phyloP scores from a whole-genome alignment of 495 filamentous ascomycete species.

The Cetradonia linearis region DNA sequence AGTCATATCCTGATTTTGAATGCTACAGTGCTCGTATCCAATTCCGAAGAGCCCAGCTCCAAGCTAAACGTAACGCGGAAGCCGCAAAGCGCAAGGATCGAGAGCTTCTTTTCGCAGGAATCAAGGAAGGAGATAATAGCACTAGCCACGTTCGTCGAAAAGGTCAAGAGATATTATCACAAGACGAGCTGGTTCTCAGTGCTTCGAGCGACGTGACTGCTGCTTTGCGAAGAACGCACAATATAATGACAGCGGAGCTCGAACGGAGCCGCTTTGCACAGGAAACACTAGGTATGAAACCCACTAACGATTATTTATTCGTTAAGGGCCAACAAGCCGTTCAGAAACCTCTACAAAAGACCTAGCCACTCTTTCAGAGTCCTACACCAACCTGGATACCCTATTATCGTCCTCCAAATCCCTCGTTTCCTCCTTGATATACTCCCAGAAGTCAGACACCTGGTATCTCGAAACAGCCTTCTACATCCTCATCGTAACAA shows the following conservation, averaged over 20 bases:
- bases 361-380: slow-evolving; percentile 64
- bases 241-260: slow-evolving; percentile 72
- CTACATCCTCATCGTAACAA: slow-evolving; percentile 64
- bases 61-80: slow-evolving; percentile 68
- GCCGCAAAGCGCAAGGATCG: slow-evolving; percentile 64
- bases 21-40: slow-evolving; percentile 51
- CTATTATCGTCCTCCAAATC: slow-evolving; percentile 62
- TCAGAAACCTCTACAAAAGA: slow-evolving; percentile 64
- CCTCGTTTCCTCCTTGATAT: slow-evolving; percentile 67
- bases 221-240: slow-evolving; percentile 73
- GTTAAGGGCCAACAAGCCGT: neutral
- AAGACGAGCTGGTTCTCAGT: slow-evolving; percentile 57
- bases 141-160: slow-evolving; percentile 31
- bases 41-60: slow-evolving; percentile 77
- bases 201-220: slow-evolving; percentile 77
- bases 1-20: slow-evolving; percentile 16
- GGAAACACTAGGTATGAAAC: slow-evolving; percentile 56
- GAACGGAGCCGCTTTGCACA: slow-evolving; percentile 77
- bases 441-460: slow-evolving; percentile 84
- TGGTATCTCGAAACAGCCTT: slow-evolving; percentile 92
- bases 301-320: neutral
- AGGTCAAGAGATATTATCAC: slow-evolving; percentile 42
- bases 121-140: slow-evolving; percentile 37
- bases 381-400: slow-evolving; percentile 66
- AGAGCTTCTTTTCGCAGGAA: slow-evolving; percentile 57